Evolutionary conservation across 768 basidiomycete genomes (phyloP).

Genomic region (Calocera cornea): DNA sequence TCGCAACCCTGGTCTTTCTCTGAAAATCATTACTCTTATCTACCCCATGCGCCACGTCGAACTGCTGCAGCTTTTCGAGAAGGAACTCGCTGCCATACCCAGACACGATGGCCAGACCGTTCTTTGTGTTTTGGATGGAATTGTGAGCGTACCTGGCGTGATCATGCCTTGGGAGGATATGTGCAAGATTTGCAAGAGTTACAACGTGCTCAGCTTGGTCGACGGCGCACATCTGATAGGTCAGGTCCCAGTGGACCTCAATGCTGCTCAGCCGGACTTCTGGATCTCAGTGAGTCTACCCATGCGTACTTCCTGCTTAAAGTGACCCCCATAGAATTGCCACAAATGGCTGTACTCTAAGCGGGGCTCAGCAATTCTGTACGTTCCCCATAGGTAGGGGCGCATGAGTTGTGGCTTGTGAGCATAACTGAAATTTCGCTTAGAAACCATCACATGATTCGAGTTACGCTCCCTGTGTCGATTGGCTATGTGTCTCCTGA

Average conservation of each 20-base stretch:
- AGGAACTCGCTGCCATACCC: slow-evolving; percentile 25
- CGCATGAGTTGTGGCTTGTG: neutral
- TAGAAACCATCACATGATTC: slow-evolving; percentile 53
- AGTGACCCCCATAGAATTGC: slow-evolving; percentile 53
- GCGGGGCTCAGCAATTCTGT: slow-evolving; percentile 53
- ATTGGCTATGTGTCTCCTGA: slow-evolving; percentile 37
- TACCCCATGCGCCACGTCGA: slow-evolving; percentile 46
- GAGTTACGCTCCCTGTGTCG: slow-evolving; percentile 45
- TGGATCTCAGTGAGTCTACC: slow-evolving; percentile 49
- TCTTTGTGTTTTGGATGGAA: slow-evolving; percentile 55
- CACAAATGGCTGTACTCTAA: slow-evolving; percentile 77
- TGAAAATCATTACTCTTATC: slow-evolving; percentile 36
- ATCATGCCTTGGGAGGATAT: slow-evolving; percentile 59
- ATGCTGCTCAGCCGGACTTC: slow-evolving; percentile 50
- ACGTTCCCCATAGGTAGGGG: slow-evolving; percentile 51
- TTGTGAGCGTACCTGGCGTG: slow-evolving; percentile 48
- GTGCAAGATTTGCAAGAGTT: slow-evolving; percentile 47
- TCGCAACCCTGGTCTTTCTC: slow-evolving; percentile 37
- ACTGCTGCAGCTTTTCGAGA: slow-evolving; percentile 40
- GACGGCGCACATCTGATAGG: slow-evolving; percentile 75
- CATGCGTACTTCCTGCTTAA: neutral
- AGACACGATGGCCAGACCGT: slow-evolving; percentile 31
- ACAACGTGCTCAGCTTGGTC: slow-evolving; percentile 51
- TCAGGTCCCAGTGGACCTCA: slow-evolving; percentile 47
- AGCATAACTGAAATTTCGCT: neutral